phyloP scores from a whole-genome alignment of 2,329 filamentous ascomycete species.

The Monosporascus sp. region DNA sequence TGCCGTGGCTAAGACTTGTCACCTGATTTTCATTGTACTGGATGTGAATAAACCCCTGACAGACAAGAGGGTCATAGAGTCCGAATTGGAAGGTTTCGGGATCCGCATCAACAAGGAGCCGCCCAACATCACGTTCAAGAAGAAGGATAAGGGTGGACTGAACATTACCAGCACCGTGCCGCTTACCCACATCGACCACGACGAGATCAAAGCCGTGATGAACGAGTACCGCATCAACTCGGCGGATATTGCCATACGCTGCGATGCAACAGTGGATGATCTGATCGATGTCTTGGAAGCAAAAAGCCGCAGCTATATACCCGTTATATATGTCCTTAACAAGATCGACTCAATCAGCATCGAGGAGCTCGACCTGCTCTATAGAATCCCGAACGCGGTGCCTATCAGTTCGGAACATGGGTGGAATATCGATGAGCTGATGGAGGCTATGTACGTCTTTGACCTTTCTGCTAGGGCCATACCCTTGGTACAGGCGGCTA shows the following conservation, averaged over 20 bases:
- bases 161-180: constrained; percentile 94
- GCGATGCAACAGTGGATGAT: constrained; percentile 95
- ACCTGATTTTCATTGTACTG: constrained; percentile 96
- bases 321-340: constrained; percentile 98
- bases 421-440: constrained; percentile 95
- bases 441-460: constrained; percentile 75
- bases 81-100: constrained; percentile 92
- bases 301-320: constrained; percentile 91
- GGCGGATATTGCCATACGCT: constrained; percentile 94
- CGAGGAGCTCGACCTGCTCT: constrained; percentile 91
- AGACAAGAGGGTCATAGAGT: constrained; percentile 93
- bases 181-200: constrained; percentile 85
- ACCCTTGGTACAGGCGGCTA: constrained; percentile 13
- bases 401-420: constrained; percentile 96
- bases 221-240: constrained; percentile 94
- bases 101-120: constrained; percentile 97
- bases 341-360: constrained; percentile 99
- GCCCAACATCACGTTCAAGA: constrained; percentile 98
- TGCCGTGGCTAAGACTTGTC: constrained; percentile 96
- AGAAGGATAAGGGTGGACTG: constrained; percentile 98
- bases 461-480: constrained; percentile 4
- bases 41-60: constrained; percentile 98
- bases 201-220: constrained; percentile 98
- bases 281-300: constrained; percentile 94
- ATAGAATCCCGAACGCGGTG: constrained; percentile 93